Evolutionary conservation across 192 early-diverging fungal genomes (phyloP), one percentile per base, ranked within the genome.

Genomic region (Podila epigama): DNA sequence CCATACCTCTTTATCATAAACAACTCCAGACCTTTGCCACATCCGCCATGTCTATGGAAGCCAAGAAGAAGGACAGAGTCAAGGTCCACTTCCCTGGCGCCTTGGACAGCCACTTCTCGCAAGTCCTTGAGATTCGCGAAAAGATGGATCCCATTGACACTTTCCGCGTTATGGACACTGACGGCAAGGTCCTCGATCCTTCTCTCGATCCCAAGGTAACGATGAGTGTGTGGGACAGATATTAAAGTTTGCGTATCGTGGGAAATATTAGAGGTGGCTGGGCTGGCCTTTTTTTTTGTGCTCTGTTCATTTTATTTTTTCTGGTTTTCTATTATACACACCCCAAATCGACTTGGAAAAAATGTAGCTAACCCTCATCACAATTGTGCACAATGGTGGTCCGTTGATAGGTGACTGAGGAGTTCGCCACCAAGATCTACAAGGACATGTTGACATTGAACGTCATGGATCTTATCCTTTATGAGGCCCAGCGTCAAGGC

Each of bases 401-500:
- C 29, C 35, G 77, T 40, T 67, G 63, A 8, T 81, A 92, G 83
- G 86, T 99, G 56, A 69, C 89, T 32, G 86, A 92, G 64, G 95
- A 95, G 28, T 85, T 89, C 48, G 88, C 89, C 3, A 58, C 89
- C 41, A 86, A 90, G 56, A 93, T 97, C 60, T 99, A 99, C 87
- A 84, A 90, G 79, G 88, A 92, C 61, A 99, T 99, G 94, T 60
- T 97, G 51, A 89, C 86, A 0, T 84, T 99, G 42, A 94, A 96
- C 64, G 85, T 86, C 40, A 95, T 99, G 95, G 97, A 99, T 79
- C 63, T 92, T 75, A 91, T 99, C 53, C 79, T 99, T 69, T 99
- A 98, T 83, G 97, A 99, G 70, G 96, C 97, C 22, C 97, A 99
- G 81, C 88, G 97, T 11, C 97, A 99, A 82, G 97, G 97, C 13